Conservation (phyloP, 2,329 filamentous ascomycete species). For the Cryoendolithus antarcticus region DNA sequence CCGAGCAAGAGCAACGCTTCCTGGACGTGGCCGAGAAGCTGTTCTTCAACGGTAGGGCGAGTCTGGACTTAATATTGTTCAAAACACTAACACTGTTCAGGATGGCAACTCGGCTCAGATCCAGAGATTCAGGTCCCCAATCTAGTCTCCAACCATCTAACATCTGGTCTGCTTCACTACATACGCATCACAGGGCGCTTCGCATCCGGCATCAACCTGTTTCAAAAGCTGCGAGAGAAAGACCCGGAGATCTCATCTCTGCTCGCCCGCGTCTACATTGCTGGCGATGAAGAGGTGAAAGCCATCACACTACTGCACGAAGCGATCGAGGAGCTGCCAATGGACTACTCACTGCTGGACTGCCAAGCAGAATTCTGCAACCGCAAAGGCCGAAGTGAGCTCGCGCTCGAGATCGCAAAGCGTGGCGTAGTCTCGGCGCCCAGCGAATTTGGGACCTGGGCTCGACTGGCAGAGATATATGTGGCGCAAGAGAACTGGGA, state of each 20-base stretch:
- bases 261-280: constrained; percentile 78
- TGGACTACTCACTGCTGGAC: constrained; percentile 96
- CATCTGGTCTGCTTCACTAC: constrained; percentile 84
- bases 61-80: too few species aligned
- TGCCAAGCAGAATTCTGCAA: constrained; percentile 87
- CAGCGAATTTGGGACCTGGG: constrained; percentile 96
- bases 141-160: constrained; percentile 89
- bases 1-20: constrained; percentile 96
- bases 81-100: constrained; percentile 31
- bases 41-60: constrained; percentile 70
- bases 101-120: constrained; percentile 91
- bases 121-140: constrained; percentile 96
- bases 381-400: constrained; percentile 71
- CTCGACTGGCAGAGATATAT: constrained; percentile 83
- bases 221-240: constrained; percentile 83
- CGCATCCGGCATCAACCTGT: constrained; percentile 90
- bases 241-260: constrained; percentile 92
- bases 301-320: constrained; percentile 81
- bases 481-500: constrained; percentile 94
- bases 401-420: constrained; percentile 88
- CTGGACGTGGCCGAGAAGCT: constrained; percentile 85
- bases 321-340: constrained; percentile 77
- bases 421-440: constrained; percentile 88
- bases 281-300: constrained; percentile 91
- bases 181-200: constrained; percentile 92